Evolutionary conservation across 192 early-diverging fungal species (phyloP), one percentile per base, ranked within the genome.

Genomic region (Coemansia reversa): DNA sequence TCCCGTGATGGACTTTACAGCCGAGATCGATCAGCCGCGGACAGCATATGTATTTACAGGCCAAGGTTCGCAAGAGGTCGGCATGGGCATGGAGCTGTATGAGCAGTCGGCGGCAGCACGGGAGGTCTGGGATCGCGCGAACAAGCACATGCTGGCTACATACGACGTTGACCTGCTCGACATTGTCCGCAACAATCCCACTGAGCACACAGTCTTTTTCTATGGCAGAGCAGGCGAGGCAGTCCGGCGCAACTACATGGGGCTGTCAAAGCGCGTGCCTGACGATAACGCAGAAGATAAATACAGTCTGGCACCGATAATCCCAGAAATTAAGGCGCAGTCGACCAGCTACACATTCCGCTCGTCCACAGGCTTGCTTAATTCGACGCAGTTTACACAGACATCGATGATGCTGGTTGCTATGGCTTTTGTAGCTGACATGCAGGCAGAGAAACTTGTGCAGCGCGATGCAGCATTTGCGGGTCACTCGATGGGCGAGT

Each of bases 1-100:
- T 22, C 25, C 45, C 16, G 51, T 58, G 0, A 85, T 97, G 28
- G 83, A 83, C 51, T 91, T 91, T 56, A 87, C 84, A 5, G 93
- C 92, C 49, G 88, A 95, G 77, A 90, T 97, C 33, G 91, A 93
- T 55, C 94, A 97, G 78, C 88, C 92, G 42, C 79, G 81, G 55
- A 94, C 92, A 39, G 87, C 91, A 32, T 97, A 93, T 55, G 89
- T 96, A 22, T 96, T 96, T 74, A 96, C 94, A 63, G 94, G 94
- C 53, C 94, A 96, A 62, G 94, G 93, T 59, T 95, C 94, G 63
- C 94, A 97, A 72, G 91, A 93, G 74, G 84, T 87, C 42, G 93
- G 93, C 60, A 97, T 97, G 94, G 94, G 94, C 62, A 97, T 97
- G 94, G 88, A 86, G 42, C 84, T 97, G 14, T 97, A 97, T 70